Percentiles rank a stretch among this genome's conserved stretches.
These are phyloP conservation scores for Triticum monococcum DNA, from an alignment of 176 grass and related monocot genomes.

Conservation along the genomic window DNA sequence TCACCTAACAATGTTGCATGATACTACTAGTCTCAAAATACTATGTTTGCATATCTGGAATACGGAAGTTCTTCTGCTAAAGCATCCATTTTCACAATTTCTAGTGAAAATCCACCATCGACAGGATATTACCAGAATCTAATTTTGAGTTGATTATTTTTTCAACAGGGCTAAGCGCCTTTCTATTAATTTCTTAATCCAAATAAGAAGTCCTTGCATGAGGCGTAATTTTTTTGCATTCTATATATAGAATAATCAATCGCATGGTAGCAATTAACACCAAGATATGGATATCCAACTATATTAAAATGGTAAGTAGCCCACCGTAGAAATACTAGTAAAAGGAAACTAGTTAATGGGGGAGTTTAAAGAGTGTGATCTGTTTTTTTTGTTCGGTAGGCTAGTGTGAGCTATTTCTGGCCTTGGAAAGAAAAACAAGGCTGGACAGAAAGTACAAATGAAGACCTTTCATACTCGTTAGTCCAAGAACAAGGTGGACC, in stretches of 20 bases:
- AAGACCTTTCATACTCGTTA: background rate
- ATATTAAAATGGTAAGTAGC: background rate
- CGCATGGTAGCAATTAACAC: too few species aligned
- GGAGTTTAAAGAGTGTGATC: background rate
- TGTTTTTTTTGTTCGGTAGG: background rate
- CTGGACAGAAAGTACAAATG: background rate
- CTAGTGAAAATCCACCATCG: background rate
- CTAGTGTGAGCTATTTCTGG: background rate
- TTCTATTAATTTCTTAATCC: background rate
- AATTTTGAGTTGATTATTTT: too few species aligned
- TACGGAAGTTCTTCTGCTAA: background rate
- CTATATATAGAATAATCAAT: too few species aligned
- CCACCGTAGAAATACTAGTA: background rate
- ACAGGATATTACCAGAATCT: too few species aligned
- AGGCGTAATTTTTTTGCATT: too few species aligned
- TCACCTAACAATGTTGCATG: background rate
- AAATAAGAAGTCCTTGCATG: background rate
- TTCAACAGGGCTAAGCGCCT: too few species aligned
- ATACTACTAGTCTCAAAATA: background rate
- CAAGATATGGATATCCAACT: background rate
- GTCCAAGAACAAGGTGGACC: conserved; percentile 8
- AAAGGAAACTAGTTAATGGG: background rate
- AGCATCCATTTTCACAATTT: background rate
- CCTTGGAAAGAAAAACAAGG: background rate
- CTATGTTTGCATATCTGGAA: too few species aligned